Conservation (phyloP, 2,329 filamentous ascomycete genomes). For the Cryphonectria nitschkei region DNA sequence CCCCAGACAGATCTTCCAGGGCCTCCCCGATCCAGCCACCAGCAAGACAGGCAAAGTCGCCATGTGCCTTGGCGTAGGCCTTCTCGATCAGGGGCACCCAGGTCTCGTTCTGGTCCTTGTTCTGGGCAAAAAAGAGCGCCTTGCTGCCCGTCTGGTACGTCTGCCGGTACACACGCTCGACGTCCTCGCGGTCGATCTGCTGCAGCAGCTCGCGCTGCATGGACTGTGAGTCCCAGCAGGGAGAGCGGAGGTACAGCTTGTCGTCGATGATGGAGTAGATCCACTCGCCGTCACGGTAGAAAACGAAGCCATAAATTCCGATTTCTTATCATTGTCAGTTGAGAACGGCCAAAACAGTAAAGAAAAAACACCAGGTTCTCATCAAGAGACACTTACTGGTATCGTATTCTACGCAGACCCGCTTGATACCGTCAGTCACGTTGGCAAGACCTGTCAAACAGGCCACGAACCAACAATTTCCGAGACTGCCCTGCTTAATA, state of each 20-base stretch:
- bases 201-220: slow-evolving; percentile 72
- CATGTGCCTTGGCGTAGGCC: slow-evolving; percentile 79
- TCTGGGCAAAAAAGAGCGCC: slow-evolving; percentile 77
- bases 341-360: slow-evolving; percentile 26
- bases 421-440: slow-evolving; percentile 69
- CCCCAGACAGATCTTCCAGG: slow-evolving; percentile 65
- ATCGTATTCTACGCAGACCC: slow-evolving; percentile 76
- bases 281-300: slow-evolving; percentile 88
- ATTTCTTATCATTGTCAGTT: slow-evolving; percentile 48
- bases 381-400: slow-evolving; percentile 44
- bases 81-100: slow-evolving; percentile 82
- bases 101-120: slow-evolving; percentile 74
- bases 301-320: slow-evolving; percentile 89
- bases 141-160: slow-evolving; percentile 75
- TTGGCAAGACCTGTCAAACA: slow-evolving; percentile 77
- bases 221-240: slow-evolving; percentile 79
- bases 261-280: slow-evolving; percentile 91
- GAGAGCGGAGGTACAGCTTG: slow-evolving; percentile 82
- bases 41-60: slow-evolving; percentile 75
- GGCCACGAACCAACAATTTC: slow-evolving; percentile 85
- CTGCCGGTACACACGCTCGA: slow-evolving; percentile 65
- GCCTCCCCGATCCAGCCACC: slow-evolving; percentile 69
- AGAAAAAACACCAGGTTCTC: slow-evolving; percentile 41
- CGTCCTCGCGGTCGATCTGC: slow-evolving; percentile 73
- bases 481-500: slow-evolving; percentile 75